phyloP scores from a whole-genome alignment of 148 eudicot species.

The Pouteria glomerata region DNA sequence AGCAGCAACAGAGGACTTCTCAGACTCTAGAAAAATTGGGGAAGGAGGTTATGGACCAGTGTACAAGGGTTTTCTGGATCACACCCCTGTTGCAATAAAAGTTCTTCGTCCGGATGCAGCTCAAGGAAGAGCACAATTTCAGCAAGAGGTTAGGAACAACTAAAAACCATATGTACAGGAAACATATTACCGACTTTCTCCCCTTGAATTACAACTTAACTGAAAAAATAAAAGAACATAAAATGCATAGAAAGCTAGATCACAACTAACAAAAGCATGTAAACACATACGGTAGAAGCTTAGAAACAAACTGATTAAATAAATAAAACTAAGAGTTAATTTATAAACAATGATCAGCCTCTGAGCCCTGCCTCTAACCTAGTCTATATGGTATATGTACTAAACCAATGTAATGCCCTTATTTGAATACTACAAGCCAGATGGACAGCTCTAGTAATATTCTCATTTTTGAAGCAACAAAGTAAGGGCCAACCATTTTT shows the following conservation, averaged over 20 bases:
- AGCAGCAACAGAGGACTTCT: conserved; percentile 38
- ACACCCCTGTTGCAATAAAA: conserved; percentile 54
- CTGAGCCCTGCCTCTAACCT: not conserved
- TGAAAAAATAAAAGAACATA: too few relatives aligned
- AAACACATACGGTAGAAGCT: too few relatives aligned
- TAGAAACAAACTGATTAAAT: too few relatives aligned
- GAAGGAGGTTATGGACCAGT: conserved; percentile 70
- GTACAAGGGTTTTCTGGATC: conserved; percentile 51
- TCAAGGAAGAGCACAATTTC: conserved; percentile 52
- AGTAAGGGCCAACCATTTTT: not conserved
- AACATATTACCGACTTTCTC: too few relatives aligned
- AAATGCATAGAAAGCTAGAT: too few relatives aligned
- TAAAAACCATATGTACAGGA: too few relatives aligned
- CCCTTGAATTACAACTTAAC: too few relatives aligned
- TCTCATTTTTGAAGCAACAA: not conserved
- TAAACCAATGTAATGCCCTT: not conserved
- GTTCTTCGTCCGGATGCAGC: conserved; percentile 58
- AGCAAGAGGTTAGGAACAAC: conserved; percentile 30
- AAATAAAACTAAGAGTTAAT: too few relatives aligned
- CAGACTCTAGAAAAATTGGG: conserved; percentile 40
- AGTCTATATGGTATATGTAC: not conserved
- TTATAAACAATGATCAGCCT: not conserved
- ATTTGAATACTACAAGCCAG: not conserved
- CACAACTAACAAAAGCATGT: too few relatives aligned
- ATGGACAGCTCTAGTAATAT: not conserved